These are phyloP conservation scores for Sphenostylis stenocarpa DNA, from an alignment of 306 rosid species.

Conservation along the genomic window DNA sequence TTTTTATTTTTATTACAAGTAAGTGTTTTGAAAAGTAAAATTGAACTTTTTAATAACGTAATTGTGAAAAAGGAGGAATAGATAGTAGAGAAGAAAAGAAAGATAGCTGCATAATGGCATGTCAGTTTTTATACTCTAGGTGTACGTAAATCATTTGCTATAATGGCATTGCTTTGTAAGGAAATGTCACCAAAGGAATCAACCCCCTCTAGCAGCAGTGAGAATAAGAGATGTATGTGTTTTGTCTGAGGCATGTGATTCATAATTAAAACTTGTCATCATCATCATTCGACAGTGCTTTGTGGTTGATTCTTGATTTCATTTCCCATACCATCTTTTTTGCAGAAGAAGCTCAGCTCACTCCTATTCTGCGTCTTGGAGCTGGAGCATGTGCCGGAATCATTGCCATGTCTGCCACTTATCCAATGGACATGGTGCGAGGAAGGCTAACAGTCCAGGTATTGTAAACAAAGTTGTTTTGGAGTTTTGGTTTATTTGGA, in stretches of 20 bases:
- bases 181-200: not conserved
- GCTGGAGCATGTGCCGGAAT: conserved; percentile 82
- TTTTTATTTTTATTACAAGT: not conserved
- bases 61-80: not conserved
- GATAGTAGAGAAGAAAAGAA: not conserved
- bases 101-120: not conserved
- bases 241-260: not conserved
- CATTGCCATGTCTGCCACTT: conserved; percentile 80
- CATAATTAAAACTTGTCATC: too few species aligned
- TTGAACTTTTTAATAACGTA: not conserved
- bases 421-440: conserved; percentile 71
- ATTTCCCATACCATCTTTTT: not conserved
- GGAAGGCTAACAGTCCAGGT: conserved; percentile 77
- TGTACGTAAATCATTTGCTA: too few species aligned
- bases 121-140: not conserved
- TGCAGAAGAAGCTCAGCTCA: conserved; percentile 68
- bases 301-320: not conserved
- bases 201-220: not conserved
- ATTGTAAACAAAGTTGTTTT: not conserved
- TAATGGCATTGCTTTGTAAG: not conserved
- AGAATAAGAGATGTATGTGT: not conserved
- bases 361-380: conserved; percentile 70
- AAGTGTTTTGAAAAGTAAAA: not conserved
- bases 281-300: not conserved
- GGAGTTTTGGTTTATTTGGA: conserved; percentile 7